Percentiles rank a stretch among this genome's conserved stretches.
These are phyloP conservation scores for Achlya hypogyna DNA, from an alignment of 352 stramenopile genomes.

Conservation along the genomic window DNA sequence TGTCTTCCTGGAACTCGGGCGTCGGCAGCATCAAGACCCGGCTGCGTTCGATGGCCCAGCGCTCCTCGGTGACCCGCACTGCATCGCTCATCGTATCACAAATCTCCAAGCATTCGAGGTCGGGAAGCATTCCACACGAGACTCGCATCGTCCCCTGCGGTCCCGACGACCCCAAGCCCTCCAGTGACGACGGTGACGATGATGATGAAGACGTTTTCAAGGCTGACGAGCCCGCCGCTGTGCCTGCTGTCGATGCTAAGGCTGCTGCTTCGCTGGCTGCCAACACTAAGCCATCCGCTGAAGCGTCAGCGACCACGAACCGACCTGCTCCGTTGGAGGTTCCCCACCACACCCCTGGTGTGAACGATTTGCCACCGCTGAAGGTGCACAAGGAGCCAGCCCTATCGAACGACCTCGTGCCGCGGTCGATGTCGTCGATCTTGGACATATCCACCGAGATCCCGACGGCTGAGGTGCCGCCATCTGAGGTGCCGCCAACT, in stretches of 20 bases:
- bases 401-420: not conserved
- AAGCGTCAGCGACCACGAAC: not conserved
- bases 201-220: slow-evolving; percentile 36
- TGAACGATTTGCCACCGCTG: not conserved
- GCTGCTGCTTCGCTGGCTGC: too few relatives aligned
- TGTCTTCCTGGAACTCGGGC: not conserved
- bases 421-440: too few relatives aligned
- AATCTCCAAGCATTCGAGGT: not conserved
- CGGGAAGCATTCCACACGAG: not conserved
- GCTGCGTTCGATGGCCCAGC: not conserved
- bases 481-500: too few relatives aligned
- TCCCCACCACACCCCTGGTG: not conserved
- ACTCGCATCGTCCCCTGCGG: not conserved
- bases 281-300: too few relatives aligned
- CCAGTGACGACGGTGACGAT: slow-evolving; percentile 9
- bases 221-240: not conserved
- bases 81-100: not conserved
- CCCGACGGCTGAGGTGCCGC: too few relatives aligned
- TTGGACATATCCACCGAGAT: too few relatives aligned
- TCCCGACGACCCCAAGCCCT: not conserved
- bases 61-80: not conserved
- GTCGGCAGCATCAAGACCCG: not conserved
- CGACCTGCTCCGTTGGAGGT: not conserved
- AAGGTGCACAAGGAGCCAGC: not conserved
- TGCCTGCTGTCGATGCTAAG: too few relatives aligned